Conservation (phyloP, 1,139 yeast species). For the Taphrina communis region DNA sequence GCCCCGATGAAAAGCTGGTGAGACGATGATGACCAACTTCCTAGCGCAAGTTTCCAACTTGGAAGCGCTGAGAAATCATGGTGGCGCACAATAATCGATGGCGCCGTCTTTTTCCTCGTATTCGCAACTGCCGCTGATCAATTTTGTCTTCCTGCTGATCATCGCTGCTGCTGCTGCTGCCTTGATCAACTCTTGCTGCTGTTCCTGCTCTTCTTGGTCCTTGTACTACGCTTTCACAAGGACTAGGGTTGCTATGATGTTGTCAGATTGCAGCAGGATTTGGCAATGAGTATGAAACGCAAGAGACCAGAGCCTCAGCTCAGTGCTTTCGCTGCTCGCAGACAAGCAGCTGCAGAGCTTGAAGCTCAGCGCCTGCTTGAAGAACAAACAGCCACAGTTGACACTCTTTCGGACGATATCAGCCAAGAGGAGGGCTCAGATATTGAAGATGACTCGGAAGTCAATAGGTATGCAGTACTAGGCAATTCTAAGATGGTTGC, state of each 20-base stretch:
- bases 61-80: conserved; percentile 12
- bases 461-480: not conserved
- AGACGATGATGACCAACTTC: not conserved
- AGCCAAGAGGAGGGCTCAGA: conserved; percentile 11
- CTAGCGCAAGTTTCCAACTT: conserved; percentile 2
- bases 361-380: not conserved
- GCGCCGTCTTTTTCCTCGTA: not conserved
- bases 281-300: conserved; percentile 19
- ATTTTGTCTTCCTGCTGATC: not conserved
- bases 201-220: too few relatives aligned
- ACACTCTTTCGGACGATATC: conserved; percentile 3
- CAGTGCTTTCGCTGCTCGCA: conserved; percentile 36
- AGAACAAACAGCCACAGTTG: not conserved
- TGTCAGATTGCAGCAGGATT: too few relatives aligned
- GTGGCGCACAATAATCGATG: conserved; percentile 5
- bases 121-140: not conserved
- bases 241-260: too few relatives aligned
- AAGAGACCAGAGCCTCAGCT: conserved; percentile 28
- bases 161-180: not conserved
- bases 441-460: not conserved
- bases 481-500: not conserved
- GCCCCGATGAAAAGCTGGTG: not conserved
- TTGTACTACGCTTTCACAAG: too few relatives aligned
- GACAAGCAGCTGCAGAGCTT: conserved; percentile 18
- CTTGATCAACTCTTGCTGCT: too few relatives aligned